phyloP scores from a whole-genome alignment of 768 basidiomycete species.

The Suillus lakei region DNA sequence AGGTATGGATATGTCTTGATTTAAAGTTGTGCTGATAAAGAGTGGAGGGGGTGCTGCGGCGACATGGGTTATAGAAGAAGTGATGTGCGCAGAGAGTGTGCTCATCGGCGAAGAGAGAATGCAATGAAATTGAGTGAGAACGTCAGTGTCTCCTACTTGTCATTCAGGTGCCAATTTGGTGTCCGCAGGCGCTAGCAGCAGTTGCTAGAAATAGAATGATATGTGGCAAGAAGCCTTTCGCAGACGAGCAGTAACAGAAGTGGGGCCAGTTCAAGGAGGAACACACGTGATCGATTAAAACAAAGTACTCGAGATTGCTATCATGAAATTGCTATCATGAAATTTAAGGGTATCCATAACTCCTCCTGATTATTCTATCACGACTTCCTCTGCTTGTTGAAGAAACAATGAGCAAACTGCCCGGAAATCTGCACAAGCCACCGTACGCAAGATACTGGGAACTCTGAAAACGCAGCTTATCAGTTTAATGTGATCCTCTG shows the following conservation, averaged over 20 bases:
- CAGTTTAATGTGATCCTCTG: neutral
- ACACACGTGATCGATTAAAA: neutral
- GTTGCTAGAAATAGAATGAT: neutral
- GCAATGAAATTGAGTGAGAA: neutral
- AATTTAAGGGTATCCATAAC: too few relatives aligned
- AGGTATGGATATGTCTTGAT: constrained; percentile 43
- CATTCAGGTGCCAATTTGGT: constrained; percentile 7
- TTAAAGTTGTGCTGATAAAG: constrained; percentile 7
- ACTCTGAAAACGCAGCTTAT: neutral
- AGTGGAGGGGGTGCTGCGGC: constrained; percentile 1
- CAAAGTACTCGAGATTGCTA: too few relatives aligned
- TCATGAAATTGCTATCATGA: too few relatives aligned
- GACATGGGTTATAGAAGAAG: neutral
- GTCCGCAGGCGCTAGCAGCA: neutral
- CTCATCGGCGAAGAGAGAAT: neutral
- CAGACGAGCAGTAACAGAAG: neutral
- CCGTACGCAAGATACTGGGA: neutral
- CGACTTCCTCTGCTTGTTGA: neutral
- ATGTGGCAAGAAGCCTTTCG: constrained; percentile 1
- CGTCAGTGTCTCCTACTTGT: constrained; percentile 5
- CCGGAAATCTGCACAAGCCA: neutral
- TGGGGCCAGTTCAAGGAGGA: neutral
- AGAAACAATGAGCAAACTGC: neutral
- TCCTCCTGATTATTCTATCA: neutral
- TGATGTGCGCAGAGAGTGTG: constrained; percentile 2